These are phyloP conservation scores for Hyaloraphidium curvatum DNA, from an alignment of 192 early-diverging fungal species.

Conservation along the genomic window DNA sequence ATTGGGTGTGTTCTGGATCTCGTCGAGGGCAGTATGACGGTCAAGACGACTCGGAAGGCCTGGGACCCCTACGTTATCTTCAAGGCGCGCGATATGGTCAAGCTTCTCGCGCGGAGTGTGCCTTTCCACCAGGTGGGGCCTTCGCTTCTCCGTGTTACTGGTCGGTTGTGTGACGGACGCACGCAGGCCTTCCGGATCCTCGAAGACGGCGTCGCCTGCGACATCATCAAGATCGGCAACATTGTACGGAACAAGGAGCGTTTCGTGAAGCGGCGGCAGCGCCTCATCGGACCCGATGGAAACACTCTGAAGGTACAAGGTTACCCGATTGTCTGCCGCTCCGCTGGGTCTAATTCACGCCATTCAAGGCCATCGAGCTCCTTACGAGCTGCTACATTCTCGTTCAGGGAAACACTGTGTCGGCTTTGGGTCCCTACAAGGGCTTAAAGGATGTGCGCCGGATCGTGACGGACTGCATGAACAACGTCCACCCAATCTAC, in stretches of 20 bases:
- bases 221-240: conserved; percentile 96
- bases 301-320: conserved; percentile 65
- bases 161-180: neutral
- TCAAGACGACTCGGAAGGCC: conserved; percentile 65
- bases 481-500: conserved; percentile 97
- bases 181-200: conserved; percentile 62
- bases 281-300: conserved; percentile 84
- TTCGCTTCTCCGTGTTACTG: neutral
- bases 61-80: conserved; percentile 1
- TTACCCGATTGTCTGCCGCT: neutral
- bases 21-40: conserved; percentile 94
- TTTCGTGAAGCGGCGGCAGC: conserved; percentile 89
- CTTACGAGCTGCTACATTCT: conserved; percentile 88
- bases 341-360: neutral
- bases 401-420: conserved; percentile 97
- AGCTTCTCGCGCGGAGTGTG: conserved; percentile 81
- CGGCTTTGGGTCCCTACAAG: conserved; percentile 77
- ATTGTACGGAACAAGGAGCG: conserved; percentile 89
- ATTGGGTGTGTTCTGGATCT: conserved; percentile 78
- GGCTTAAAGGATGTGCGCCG: conserved; percentile 71
- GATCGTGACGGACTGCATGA: conserved; percentile 93
- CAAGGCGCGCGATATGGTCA: conserved; percentile 72
- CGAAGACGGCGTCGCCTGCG: conserved; percentile 78
- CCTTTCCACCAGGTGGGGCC: conserved; percentile 60
- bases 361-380: conserved; percentile 67